These are phyloP conservation scores for Phoenix roebelenii DNA, from an alignment of 176 grass and related monocot species.

Conservation along the genomic window DNA sequence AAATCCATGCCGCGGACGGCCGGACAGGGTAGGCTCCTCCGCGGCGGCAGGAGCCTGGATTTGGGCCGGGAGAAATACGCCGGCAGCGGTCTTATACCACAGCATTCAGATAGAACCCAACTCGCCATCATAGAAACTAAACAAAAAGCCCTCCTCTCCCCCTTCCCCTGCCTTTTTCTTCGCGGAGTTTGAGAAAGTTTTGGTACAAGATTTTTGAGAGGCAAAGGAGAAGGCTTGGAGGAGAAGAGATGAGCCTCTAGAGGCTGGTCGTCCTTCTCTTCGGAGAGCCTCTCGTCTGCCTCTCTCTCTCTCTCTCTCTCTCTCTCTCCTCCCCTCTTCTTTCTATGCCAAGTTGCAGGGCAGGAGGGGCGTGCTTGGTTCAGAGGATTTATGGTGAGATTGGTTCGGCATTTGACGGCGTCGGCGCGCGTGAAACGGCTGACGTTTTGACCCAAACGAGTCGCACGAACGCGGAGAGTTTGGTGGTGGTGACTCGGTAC, in stretches of 20 bases:
- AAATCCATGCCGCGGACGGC: not conserved
- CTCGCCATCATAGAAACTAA: slow-evolving; percentile 36
- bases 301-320: not conserved
- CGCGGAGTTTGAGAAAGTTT: not conserved
- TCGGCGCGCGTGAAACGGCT: no score
- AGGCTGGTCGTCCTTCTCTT: slow-evolving; percentile 11
- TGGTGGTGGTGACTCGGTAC: no score
- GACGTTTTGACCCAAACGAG: no score
- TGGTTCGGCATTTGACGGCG: no score
- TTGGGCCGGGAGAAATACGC: slow-evolving; percentile 31
- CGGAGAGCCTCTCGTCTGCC: slow-evolving; percentile 20
- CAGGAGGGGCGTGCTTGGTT: no score
- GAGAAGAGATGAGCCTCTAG: slow-evolving; percentile 22
- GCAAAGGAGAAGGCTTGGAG: not conserved
- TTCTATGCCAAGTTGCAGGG: no score
- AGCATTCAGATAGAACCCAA: slow-evolving; percentile 54
- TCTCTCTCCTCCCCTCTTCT: not conserved
- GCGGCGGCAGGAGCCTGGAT: slow-evolving; percentile 19
- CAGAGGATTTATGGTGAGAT: no score
- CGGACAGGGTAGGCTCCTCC: slow-evolving; percentile 4
- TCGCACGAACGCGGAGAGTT: no score
- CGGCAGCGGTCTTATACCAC: slow-evolving; percentile 50
- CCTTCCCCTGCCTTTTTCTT: not conserved
- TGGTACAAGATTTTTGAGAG: not conserved
- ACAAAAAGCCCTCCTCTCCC: slow-evolving; percentile 1